These are phyloP conservation scores for Themeda triandra DNA, from an alignment of 176 grass and related monocot genomes.

Conservation along the genomic window DNA sequence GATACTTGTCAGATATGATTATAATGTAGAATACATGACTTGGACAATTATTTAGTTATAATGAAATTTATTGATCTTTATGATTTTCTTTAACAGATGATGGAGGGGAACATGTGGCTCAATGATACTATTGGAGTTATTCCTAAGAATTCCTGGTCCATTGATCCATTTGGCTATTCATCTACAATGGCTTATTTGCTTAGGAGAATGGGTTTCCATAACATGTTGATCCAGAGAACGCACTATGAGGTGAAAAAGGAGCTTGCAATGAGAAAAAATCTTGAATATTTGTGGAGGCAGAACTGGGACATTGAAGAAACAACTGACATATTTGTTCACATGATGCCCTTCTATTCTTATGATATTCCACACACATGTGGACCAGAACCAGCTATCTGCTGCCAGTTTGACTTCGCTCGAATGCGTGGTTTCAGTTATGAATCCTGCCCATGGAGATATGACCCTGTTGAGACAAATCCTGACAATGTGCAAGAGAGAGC, in stretches of 20 bases:
- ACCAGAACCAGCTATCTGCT: conserved; percentile 98
- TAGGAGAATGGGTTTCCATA: conserved; percentile 90
- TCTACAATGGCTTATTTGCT: conserved; percentile 95
- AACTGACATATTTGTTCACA: conserved; percentile 98
- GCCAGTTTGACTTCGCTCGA: conserved; percentile 98
- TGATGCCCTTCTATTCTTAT: conserved; percentile 99
- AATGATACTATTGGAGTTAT: conserved; percentile 91
- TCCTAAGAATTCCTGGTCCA: conserved; percentile 98
- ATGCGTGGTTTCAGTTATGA: conserved; percentile 78
- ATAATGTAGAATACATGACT: not conserved
- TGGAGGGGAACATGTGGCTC: conserved; percentile 95
- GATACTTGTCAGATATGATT: not conserved
- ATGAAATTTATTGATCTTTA: not conserved
- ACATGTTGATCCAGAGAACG: conserved; percentile 96
- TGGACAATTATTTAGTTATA: conserved; percentile 12
- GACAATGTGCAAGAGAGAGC: conserved; percentile 89
- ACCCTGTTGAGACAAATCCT: conserved; percentile 81
- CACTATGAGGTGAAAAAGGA: conserved; percentile 99
- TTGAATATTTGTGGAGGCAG: conserved; percentile 98
- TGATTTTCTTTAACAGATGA: conserved; percentile 66
- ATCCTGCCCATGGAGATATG: conserved; percentile 72
- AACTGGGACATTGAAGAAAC: conserved; percentile 92
- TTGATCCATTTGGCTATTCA: conserved; percentile 98
- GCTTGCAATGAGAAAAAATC: conserved; percentile 72
- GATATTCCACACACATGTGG: conserved; percentile 99